phyloP scores from a whole-genome alignment of 2,329 filamentous ascomycete genomes.

The Aspergillus costaricaensis region DNA sequence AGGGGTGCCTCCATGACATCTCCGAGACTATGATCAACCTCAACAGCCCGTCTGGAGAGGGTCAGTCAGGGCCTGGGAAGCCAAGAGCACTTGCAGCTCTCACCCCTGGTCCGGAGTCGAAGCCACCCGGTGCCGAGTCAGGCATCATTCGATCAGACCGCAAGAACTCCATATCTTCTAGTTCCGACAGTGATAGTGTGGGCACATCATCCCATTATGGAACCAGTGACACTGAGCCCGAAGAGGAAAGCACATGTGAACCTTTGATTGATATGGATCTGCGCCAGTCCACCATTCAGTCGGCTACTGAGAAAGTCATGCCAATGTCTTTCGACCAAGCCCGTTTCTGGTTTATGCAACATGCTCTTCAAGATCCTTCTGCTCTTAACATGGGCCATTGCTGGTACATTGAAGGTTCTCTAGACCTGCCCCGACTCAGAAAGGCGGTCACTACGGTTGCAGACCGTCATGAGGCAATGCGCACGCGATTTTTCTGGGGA shows the following conservation, averaged over 20 bases:
- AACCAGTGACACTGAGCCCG: not conserved
- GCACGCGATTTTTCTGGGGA: not conserved
- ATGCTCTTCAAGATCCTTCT: not conserved
- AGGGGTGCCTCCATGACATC: not conserved
- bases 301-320: not conserved
- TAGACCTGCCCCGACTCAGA: not conserved
- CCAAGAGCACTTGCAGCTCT: too few species aligned
- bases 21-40: too few species aligned
- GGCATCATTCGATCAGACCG: too few species aligned
- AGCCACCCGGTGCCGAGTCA: too few species aligned
- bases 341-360: slow-evolving; percentile 1
- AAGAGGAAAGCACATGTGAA: not conserved
- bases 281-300: not conserved
- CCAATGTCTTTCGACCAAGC: not conserved
- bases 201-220: not conserved
- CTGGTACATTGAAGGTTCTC: not conserved
- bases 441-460: not conserved
- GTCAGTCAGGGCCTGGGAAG: too few species aligned
- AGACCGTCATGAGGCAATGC: not conserved
- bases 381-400: not conserved
- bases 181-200: not conserved
- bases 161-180: too few species aligned
- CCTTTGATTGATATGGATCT: not conserved
- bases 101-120: too few species aligned
- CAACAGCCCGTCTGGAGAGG: too few species aligned